Percentiles rank a stretch among this genome's conserved stretches.
phyloP scores from a whole-genome alignment of 2,329 filamentous ascomycete species.

The Fusarium siculi region DNA sequence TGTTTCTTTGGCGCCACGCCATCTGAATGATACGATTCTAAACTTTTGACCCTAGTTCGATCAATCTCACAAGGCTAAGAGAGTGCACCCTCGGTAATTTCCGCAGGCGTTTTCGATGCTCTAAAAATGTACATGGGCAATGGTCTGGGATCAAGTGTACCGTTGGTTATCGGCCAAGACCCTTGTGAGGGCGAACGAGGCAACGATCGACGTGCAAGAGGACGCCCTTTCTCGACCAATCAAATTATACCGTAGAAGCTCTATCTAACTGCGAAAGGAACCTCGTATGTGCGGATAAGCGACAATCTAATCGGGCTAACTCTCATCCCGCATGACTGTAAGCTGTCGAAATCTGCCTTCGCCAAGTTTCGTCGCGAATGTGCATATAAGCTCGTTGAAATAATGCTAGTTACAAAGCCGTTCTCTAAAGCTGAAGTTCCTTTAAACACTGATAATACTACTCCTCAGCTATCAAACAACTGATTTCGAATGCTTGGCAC shows the following conservation, averaged over 20 bases:
- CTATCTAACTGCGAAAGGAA: neutral
- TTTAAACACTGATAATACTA: neutral
- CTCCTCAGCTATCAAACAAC: accelerated
- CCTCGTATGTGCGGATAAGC: too few relatives aligned
- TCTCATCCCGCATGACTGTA: neutral
- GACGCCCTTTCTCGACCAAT: neutral
- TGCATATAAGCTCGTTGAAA: neutral
- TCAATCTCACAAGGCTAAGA: neutral
- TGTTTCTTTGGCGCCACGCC: too few relatives aligned
- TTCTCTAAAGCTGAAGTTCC: accelerated
- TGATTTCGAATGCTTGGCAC: too few relatives aligned
- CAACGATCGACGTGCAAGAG: neutral
- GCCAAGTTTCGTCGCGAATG: neutral
- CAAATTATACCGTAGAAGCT: accelerated
- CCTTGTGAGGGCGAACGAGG: accelerated
- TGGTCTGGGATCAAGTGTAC: neutral
- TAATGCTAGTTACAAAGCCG: accelerated
- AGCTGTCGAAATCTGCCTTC: neutral
- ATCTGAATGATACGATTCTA: neutral
- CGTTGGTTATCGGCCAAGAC: neutral
- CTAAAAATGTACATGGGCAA: neutral
- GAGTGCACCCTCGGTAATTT: accelerated
- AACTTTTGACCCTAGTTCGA: accelerated
- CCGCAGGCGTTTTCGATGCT: neutral
- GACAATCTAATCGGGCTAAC: neutral